Percentiles rank a stretch among this genome's conserved stretches.
Evolutionary conservation across 495 filamentous ascomycete species (phyloP).

Genomic region (Penicillium macrosclerotiorum): DNA sequence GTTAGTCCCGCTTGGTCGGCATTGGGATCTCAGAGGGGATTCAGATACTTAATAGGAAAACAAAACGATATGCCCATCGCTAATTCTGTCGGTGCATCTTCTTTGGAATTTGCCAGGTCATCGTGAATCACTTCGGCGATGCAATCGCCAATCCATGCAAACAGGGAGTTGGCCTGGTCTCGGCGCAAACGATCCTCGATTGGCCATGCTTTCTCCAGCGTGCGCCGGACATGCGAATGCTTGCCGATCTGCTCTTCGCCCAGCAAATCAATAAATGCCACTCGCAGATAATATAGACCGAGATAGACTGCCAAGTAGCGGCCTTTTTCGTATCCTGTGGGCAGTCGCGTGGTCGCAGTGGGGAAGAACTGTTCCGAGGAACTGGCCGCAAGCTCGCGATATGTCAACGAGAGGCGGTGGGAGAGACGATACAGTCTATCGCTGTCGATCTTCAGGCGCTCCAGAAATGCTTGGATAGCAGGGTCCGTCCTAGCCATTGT

Average conservation of each 20-base stretch:
- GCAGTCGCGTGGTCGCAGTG: constrained; percentile 68
- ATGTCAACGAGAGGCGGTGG: constrained; percentile 52
- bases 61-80: constrained; percentile 75
- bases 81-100: constrained; percentile 45
- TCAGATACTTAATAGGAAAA: constrained; percentile 70
- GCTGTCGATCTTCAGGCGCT: constrained; percentile 23
- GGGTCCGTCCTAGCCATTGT: constrained; percentile 15
- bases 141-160: constrained; percentile 70
- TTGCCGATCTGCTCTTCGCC: constrained; percentile 34
- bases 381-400: constrained; percentile 54
- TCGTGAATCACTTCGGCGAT: constrained; percentile 64
- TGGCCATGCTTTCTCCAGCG: constrained; percentile 67
- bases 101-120: constrained; percentile 31
- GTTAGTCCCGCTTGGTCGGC: not conserved
- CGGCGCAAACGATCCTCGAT: constrained; percentile 71
- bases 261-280: constrained; percentile 67
- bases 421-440: constrained; percentile 53
- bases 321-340: constrained; percentile 56
- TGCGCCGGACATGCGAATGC: constrained; percentile 46
- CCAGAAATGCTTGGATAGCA: constrained; percentile 18
- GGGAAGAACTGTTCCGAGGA: constrained; percentile 68
- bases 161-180: constrained; percentile 64
- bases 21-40: not conserved
- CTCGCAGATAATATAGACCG: constrained; percentile 70
- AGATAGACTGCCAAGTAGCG: constrained; percentile 71